phyloP scores from a whole-genome alignment of 768 basidiomycete species.

The Russula emetica region DNA sequence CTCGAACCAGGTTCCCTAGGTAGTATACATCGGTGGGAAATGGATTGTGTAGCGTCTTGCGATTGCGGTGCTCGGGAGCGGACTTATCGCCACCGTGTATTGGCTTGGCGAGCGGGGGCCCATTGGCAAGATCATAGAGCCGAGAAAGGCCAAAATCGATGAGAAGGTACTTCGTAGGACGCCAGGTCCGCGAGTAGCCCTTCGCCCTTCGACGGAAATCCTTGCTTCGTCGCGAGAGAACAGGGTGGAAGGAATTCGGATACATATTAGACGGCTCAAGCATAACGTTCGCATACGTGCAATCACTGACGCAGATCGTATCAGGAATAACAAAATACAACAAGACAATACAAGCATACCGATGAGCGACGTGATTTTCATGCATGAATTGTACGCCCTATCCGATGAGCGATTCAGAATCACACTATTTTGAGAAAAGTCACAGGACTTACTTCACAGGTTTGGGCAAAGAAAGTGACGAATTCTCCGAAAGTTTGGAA shows the following conservation, averaged over 20 bases:
- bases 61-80: slow-evolving; percentile 33
- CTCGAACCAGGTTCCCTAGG: slow-evolving; percentile 34
- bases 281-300: slow-evolving; percentile 26
- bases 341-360: slow-evolving; percentile 25
- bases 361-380: slow-evolving; percentile 28
- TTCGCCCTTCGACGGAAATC: slow-evolving; percentile 30
- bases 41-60: slow-evolving; percentile 28
- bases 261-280: slow-evolving; percentile 33
- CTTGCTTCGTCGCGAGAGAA: background rate
- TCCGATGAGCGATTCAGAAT: too few relatives aligned
- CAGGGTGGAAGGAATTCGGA: slow-evolving; percentile 33
- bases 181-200: slow-evolving; percentile 33
- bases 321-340: background rate
- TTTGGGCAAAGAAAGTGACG: slow-evolving; percentile 27
- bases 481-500: slow-evolving; percentile 30
- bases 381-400: slow-evolving; percentile 17
- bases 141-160: slow-evolving; percentile 40
- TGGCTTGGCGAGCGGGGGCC: slow-evolving; percentile 29
- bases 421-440: too few relatives aligned
- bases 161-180: slow-evolving; percentile 34
- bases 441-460: slow-evolving; percentile 14
- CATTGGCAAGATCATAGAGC: slow-evolving; percentile 31
- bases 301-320: background rate
- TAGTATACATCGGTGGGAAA: slow-evolving; percentile 37
- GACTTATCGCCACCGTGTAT: slow-evolving; percentile 42